Evolutionary conservation across 108 stramenopile species (phyloP).

Genomic region (Fistulifera pelliculosa): DNA sequence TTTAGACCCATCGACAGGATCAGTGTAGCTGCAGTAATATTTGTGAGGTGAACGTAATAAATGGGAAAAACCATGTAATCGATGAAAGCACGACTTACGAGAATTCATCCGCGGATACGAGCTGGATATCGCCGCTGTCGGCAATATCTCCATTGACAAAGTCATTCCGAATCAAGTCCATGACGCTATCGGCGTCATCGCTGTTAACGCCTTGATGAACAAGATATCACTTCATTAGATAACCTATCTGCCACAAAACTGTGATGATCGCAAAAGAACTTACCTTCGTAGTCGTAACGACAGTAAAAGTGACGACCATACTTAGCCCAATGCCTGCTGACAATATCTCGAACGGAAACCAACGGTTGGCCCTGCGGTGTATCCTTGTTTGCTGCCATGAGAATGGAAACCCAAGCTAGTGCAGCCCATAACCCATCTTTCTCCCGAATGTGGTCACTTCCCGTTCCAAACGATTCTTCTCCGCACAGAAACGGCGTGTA

Average conservation of each 20-base stretch:
- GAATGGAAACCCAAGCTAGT: conserved; percentile 95
- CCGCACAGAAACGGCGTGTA: conserved; percentile 98
- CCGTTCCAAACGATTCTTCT: conserved; percentile 99
- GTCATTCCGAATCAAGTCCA: conserved; percentile 70
- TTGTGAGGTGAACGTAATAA: neutral
- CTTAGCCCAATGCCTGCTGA: conserved; percentile 85
- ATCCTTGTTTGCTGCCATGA: conserved; percentile 86
- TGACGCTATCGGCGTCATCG: conserved; percentile 78
- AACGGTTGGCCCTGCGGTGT: conserved; percentile 38
- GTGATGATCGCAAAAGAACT: conserved; percentile 3
- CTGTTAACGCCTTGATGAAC: conserved; percentile 55
- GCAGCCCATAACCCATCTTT: conserved; percentile 99
- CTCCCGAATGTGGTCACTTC: conserved; percentile 96
- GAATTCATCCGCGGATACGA: conserved; percentile 60
- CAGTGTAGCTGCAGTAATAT: conserved; percentile 60
- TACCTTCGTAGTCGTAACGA: conserved; percentile 98
- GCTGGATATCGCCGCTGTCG: conserved; percentile 51
- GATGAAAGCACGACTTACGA: conserved; percentile 21
- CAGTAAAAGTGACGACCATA: conserved; percentile 98
- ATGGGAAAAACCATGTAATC: neutral
- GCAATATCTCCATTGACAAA: conserved; percentile 46
- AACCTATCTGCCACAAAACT: neutral
- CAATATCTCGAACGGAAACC: conserved; percentile 84
- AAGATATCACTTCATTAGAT: neutral
- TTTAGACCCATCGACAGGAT: conserved; percentile 91